Conservation (phyloP, 129 eudicot species). For the carrot (Daucus carota) region DNA sequence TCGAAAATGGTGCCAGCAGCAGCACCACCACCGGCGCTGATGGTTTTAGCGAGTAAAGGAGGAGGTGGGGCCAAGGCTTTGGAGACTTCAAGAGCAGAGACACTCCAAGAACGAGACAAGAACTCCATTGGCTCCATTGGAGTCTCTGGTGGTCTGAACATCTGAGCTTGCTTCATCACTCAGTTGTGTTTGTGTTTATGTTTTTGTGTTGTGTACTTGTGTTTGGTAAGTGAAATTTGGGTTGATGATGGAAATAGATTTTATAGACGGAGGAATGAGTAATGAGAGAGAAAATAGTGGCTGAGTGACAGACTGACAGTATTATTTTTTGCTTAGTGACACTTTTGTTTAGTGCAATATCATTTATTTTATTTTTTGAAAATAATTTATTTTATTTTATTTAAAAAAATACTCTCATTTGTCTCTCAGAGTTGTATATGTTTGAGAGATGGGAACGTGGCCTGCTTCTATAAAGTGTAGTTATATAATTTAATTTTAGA, state of each 20-base stretch:
- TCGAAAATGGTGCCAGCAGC: conserved; percentile 23
- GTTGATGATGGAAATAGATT: background rate
- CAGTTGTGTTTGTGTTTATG: background rate
- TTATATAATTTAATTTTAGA: too few species aligned
- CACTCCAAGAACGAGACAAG: conserved; percentile 93
- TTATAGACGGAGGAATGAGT: background rate
- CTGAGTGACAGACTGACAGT: too few species aligned
- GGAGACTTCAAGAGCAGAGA: conserved; percentile 72
- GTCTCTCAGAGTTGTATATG: too few species aligned
- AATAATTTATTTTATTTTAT: too few species aligned
- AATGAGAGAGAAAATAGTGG: too few species aligned
- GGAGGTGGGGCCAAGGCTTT: conserved; percentile 58
- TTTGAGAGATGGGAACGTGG: too few species aligned
- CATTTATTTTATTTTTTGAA: too few species aligned
- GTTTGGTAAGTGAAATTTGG: background rate
- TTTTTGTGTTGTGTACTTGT: too few species aligned
- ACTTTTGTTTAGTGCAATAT: too few species aligned
- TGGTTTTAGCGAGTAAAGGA: conserved; percentile 10
- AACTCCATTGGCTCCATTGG: conserved; percentile 94
- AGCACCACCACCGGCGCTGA: background rate
- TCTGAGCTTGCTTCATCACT: conserved; percentile 6
- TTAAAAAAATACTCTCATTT: too few species aligned
- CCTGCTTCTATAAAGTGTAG: too few species aligned
- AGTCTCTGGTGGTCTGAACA: conserved; percentile 75
- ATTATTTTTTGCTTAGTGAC: too few species aligned